These are phyloP conservation scores for Cercis canadensis DNA, from an alignment of 306 rosid genomes.

Conservation along the genomic window DNA sequence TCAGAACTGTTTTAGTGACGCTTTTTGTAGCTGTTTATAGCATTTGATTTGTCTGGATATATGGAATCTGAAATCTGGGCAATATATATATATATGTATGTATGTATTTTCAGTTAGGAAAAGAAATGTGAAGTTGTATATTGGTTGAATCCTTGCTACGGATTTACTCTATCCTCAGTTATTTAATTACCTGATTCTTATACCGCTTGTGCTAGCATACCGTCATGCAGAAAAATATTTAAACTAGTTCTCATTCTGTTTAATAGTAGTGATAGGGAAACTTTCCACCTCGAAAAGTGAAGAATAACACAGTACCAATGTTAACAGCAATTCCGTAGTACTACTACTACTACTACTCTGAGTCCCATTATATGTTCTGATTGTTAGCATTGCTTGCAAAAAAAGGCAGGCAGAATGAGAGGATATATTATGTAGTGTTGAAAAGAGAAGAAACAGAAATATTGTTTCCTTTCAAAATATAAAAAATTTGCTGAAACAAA, in stretches of 20 bases:
- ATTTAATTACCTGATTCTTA: neutral
- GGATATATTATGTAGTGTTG: no score
- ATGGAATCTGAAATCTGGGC: neutral
- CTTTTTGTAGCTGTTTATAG: conserved; percentile 4
- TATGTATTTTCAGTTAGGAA: no score
- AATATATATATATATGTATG: neutral
- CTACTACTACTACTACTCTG: no score
- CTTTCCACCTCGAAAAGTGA: neutral
- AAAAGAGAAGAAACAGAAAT: no score
- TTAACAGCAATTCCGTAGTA: conserved; percentile 13
- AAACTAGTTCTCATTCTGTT: no score
- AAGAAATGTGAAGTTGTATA: no score
- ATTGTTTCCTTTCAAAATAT: no score
- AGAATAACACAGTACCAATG: neutral
- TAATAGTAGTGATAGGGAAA: no score
- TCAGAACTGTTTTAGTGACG: conserved; percentile 19
- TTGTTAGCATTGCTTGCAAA: conserved; percentile 28
- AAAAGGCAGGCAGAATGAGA: conserved; percentile 20
- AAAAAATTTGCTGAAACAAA: no score
- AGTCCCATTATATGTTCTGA: conserved; percentile 1
- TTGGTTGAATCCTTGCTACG: neutral
- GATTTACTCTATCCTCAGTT: neutral
- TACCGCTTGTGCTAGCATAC: no score
- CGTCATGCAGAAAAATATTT: no score
- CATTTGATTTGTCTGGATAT: neutral